Conservation (phyloP, 2,329 filamentous ascomycete species). For the Mollisiaceae sp. region DNA sequence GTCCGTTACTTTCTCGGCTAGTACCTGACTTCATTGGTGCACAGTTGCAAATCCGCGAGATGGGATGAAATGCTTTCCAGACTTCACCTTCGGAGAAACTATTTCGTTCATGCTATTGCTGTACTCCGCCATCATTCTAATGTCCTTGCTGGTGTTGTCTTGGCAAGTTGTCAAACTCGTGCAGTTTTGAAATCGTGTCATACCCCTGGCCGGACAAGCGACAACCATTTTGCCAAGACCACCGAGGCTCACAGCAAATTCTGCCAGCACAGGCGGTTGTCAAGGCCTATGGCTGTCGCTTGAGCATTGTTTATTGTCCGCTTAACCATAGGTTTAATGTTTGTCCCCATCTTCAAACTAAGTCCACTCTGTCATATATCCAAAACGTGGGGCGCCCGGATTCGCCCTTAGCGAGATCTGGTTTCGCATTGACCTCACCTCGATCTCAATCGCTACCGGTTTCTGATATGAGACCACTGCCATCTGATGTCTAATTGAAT, state of each 20-base stretch:
- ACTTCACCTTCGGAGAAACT: neutral
- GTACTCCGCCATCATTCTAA: neutral
- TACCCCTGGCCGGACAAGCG: slow-evolving; percentile 8
- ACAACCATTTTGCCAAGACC: neutral
- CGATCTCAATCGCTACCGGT: slow-evolving; percentile 21
- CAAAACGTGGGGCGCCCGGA: slow-evolving; percentile 11
- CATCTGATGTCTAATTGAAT: slow-evolving; percentile 20
- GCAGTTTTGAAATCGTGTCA: slow-evolving; percentile 16
- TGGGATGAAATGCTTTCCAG: slow-evolving; percentile 9
- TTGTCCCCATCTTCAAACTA: slow-evolving; percentile 6
- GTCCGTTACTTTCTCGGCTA: neutral
- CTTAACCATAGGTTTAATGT: slow-evolving; percentile 22
- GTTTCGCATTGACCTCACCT: slow-evolving; percentile 19
- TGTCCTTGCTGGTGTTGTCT: neutral
- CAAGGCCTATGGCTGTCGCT: slow-evolving; percentile 5
- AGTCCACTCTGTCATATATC: slow-evolving; percentile 14
- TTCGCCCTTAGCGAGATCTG: slow-evolving; percentile 9
- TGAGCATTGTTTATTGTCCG: slow-evolving; percentile 18
- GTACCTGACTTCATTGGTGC: slow-evolving; percentile 3
- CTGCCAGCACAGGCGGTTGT: neutral
- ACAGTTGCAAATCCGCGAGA: neutral
- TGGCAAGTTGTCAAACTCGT: slow-evolving; percentile 2
- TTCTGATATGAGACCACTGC: slow-evolving; percentile 22
- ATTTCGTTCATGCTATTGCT: slow-evolving; percentile 1
- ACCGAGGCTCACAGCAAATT: neutral